These are phyloP conservation scores for Auricularia sp. DNA, from an alignment of 768 basidiomycete species.

Conservation along the genomic window DNA sequence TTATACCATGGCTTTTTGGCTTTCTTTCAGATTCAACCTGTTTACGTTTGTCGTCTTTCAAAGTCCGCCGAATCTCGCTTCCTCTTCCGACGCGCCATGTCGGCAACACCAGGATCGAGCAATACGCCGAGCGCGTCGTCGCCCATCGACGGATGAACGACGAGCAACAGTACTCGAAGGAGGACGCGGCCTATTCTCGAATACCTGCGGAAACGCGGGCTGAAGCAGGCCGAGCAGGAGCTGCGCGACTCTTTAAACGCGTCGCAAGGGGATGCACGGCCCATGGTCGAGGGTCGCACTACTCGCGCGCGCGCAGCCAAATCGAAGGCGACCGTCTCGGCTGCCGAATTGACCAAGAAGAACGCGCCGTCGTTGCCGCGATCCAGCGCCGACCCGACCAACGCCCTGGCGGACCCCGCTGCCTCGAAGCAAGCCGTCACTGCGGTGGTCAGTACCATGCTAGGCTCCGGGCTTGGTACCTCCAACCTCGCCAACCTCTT, in stretches of 20 bases:
- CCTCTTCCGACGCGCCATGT: not conserved
- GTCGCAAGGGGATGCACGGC: constrained; percentile 25
- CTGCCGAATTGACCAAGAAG: constrained; percentile 45
- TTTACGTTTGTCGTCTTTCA: not conserved
- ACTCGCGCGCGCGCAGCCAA: constrained; percentile 7
- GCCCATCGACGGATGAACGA: constrained; percentile 18
- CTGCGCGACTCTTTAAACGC: constrained; percentile 32
- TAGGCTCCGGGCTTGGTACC: constrained; percentile 56
- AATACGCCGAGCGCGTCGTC: constrained; percentile 1
- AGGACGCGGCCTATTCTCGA: constrained; percentile 37
- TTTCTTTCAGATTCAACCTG: no score
- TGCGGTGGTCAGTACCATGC: constrained; percentile 62
- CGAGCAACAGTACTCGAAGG: constrained; percentile 18
- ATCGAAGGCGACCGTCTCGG: constrained; percentile 20
- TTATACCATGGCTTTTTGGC: no score
- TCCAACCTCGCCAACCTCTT: constrained; percentile 61
- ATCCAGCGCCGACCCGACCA: constrained; percentile 21
- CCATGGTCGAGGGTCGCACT: not conserved
- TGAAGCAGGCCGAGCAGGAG: constrained; percentile 34
- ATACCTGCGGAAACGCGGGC: constrained; percentile 40
- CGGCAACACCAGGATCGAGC: not conserved
- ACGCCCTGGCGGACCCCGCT: constrained; percentile 4
- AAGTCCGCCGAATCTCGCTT: not conserved
- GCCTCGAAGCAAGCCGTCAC: not conserved
- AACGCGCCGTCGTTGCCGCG: constrained; percentile 21